Conservation (phyloP, 768 basidiomycete species). For the Lanmaoa rubissima region DNA sequence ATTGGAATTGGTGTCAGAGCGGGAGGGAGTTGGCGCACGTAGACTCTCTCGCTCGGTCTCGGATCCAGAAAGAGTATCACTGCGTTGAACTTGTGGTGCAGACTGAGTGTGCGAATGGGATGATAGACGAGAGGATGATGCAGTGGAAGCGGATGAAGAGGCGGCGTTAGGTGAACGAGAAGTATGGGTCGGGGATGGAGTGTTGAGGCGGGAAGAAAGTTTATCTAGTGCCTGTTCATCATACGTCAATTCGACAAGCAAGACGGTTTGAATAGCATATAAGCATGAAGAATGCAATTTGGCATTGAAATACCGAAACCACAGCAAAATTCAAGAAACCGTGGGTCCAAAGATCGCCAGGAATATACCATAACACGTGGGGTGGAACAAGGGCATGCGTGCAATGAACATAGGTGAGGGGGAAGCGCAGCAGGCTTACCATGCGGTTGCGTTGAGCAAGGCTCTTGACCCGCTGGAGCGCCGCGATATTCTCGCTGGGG, state of each 20-base stretch:
- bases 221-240: conserved; percentile 60
- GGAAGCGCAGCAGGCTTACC: conserved; percentile 43
- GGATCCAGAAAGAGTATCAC: conserved; percentile 61
- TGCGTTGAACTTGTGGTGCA: conserved; percentile 26
- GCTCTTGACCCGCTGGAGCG: conserved; percentile 67
- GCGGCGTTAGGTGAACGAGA: conserved; percentile 37
- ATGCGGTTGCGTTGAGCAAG: conserved; percentile 71
- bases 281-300: conserved; percentile 8
- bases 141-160: conserved; percentile 36
- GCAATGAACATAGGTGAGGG: conserved; percentile 24
- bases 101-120: conserved; percentile 32
- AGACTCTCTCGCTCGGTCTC: conserved; percentile 76
- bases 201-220: conserved; percentile 57
- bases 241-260: background rate
- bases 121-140: conserved; percentile 37
- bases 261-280: conserved; percentile 19
- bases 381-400: conserved; percentile 28
- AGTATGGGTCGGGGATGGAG: conserved; percentile 50
- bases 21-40: conserved; percentile 32
- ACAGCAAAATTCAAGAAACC: conserved; percentile 1
- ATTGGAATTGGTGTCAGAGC: conserved; percentile 30
- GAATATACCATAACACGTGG: conserved; percentile 32
- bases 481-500: conserved; percentile 53
- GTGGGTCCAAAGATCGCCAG: conserved; percentile 9
- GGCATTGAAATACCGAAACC: conserved; percentile 3